Conservation (phyloP, 164 flowering plant genomes). For the Tetrastigma voinierianum region DNA sequence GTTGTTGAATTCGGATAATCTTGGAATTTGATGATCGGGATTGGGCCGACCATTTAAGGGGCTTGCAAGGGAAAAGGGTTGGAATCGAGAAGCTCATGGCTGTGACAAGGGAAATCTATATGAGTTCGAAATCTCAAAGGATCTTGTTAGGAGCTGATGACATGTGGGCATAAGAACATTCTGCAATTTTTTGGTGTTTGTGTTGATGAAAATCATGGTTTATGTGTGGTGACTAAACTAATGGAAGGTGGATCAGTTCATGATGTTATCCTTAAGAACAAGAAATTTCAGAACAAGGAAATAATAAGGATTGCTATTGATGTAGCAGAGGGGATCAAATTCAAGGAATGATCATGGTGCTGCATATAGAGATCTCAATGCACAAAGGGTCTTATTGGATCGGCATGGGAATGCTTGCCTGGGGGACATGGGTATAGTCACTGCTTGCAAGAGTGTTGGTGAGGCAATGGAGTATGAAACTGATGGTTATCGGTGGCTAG, state of each 20-base stretch:
- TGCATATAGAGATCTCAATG: slow-evolving; percentile 74
- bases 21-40: slow-evolving; percentile 77
- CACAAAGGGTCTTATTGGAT: slow-evolving; percentile 75
- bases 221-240: slow-evolving; percentile 78
- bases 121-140: slow-evolving; percentile 68
- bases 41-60: slow-evolving; percentile 76
- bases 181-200: slow-evolving; percentile 76
- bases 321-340: slow-evolving; percentile 85
- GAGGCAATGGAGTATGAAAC: slow-evolving; percentile 94
- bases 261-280: slow-evolving; percentile 59
- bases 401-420: slow-evolving; percentile 84
- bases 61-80: slow-evolving; percentile 68
- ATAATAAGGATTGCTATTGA: slow-evolving; percentile 69
- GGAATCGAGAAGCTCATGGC: slow-evolving; percentile 80
- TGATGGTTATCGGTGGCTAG: slow-evolving; percentile 89
- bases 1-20: slow-evolving; percentile 66
- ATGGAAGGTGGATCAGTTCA: slow-evolving; percentile 93
- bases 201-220: slow-evolving; percentile 76
- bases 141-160: slow-evolving; percentile 88
- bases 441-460: slow-evolving; percentile 70
- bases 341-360: slow-evolving; percentile 91
- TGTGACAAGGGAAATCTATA: slow-evolving; percentile 85
- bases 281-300: slow-evolving; percentile 72
- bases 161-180: slow-evolving; percentile 82
- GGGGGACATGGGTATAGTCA: slow-evolving; percentile 84